These are phyloP conservation scores for Tripterygium wilfordii DNA, from an alignment of 177 flowering plant species.

Conservation along the genomic window DNA sequence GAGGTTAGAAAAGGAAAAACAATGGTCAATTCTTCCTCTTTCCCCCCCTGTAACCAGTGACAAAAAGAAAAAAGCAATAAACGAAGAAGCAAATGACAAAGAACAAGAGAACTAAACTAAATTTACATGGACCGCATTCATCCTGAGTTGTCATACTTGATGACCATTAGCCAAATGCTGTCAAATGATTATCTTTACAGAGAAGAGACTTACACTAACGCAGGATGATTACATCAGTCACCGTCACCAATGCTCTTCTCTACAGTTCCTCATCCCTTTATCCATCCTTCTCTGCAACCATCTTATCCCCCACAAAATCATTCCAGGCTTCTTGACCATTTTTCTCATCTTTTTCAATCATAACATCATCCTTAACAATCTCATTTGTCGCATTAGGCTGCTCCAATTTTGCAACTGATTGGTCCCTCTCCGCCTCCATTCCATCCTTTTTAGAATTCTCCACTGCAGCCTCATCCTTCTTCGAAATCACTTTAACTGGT, in stretches of 20 bases:
- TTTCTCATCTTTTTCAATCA: not conserved
- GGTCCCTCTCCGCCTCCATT: not conserved
- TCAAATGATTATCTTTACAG: slow-evolving; percentile 5
- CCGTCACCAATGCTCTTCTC: slow-evolving; percentile 39
- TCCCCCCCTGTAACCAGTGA: not conserved
- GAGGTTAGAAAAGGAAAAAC: not conserved
- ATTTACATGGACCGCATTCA: slow-evolving; percentile 4
- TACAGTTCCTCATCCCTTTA: not conserved
- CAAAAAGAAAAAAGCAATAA: no score
- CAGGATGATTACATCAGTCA: slow-evolving; percentile 20
- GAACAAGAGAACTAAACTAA: not conserved
- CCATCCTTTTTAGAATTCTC: slow-evolving; percentile 1
- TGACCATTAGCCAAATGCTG: not conserved
- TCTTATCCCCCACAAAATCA: not conserved
- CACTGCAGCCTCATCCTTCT: not conserved
- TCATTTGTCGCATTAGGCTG: no score
- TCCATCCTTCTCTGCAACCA: not conserved
- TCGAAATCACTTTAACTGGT: not conserved
- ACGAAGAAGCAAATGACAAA: not conserved
- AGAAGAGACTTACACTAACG: slow-evolving; percentile 34
- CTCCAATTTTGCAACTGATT: no score
- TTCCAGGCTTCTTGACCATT: not conserved
- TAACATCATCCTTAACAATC: not conserved
- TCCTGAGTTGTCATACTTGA: slow-evolving; percentile 9
- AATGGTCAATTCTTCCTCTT: not conserved